Evolutionary conservation across 441 rosid species (phyloP).

Genomic region (Croton setiger): DNA sequence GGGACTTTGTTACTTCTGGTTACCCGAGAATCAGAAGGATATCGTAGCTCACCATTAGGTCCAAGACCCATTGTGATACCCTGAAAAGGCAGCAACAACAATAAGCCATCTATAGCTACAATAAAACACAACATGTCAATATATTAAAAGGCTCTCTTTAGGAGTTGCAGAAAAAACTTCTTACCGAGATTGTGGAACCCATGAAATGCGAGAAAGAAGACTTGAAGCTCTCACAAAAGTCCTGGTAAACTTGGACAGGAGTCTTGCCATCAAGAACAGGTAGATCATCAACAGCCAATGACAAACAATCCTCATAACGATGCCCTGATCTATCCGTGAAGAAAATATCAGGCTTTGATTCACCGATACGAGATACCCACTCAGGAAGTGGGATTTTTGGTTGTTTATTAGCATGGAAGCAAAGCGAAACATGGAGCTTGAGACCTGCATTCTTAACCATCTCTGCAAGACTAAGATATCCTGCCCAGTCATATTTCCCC

Average conservation of each 20-base stretch:
- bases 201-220: constrained; percentile 58
- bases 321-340: constrained; percentile 53
- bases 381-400: constrained; percentile 56
- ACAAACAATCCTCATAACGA: constrained; percentile 56
- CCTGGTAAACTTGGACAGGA: constrained; percentile 60
- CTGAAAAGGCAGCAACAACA: constrained; percentile 34
- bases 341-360: constrained; percentile 49
- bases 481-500: constrained; percentile 83
- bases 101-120: background rate
- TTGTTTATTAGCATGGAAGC: constrained; percentile 55
- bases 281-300: constrained; percentile 71
- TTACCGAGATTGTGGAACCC: constrained; percentile 70
- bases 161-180: constrained; percentile 3
- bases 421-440: constrained; percentile 73
- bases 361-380: constrained; percentile 63
- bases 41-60: constrained; percentile 76
- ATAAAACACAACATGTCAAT: background rate
- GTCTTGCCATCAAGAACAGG: constrained; percentile 73
- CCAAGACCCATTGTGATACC: constrained; percentile 83
- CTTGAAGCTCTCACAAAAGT: constrained; percentile 81
- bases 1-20: constrained; percentile 22
- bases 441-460: constrained; percentile 70
- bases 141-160: background rate
- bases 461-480: constrained; percentile 75
- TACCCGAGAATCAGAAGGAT: constrained; percentile 57